These are phyloP conservation scores for Pouteria campechiana DNA, from an alignment of 179 eudicot genomes.

Conservation along the genomic window DNA sequence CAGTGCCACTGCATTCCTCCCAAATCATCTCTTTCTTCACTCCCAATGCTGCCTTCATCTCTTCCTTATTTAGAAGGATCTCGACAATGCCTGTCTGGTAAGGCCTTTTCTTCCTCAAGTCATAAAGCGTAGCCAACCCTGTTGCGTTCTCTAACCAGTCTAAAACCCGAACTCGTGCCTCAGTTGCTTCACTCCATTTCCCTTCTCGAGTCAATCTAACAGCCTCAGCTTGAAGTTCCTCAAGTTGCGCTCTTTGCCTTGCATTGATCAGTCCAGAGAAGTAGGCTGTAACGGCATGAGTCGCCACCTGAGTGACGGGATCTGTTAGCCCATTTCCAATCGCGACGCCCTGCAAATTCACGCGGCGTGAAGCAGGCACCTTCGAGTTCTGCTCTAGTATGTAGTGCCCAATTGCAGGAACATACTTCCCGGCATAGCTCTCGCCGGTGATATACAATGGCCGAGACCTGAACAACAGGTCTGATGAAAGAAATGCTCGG, in stretches of 20 bases:
- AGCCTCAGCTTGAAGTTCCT: constrained; percentile 27
- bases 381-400: constrained; percentile 31
- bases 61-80: constrained; percentile 22
- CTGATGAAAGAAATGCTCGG: constrained; percentile 18
- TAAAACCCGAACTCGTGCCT: constrained; percentile 30
- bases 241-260: constrained; percentile 37
- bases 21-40: constrained; percentile 29
- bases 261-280: constrained; percentile 54
- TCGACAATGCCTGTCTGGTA: constrained; percentile 36
- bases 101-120: constrained; percentile 39
- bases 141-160: constrained; percentile 39
- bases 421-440: constrained; percentile 77
- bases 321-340: constrained; percentile 85
- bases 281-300: constrained; percentile 59
- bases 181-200: constrained; percentile 49
- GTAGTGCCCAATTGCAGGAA: constrained; percentile 59
- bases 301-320: constrained; percentile 51
- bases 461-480: constrained; percentile 30
- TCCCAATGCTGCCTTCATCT: constrained; percentile 40
- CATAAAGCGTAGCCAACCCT: constrained; percentile 72
- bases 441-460: constrained; percentile 70
- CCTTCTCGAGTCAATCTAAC: constrained; percentile 15
- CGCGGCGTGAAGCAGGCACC: constrained; percentile 10
- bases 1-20: constrained; percentile 48
- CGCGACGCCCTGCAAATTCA: constrained; percentile 60